These are phyloP conservation scores for Saksenaea vasiformis DNA, from an alignment of 371 early-diverging fungal genomes.

Conservation along the genomic window DNA sequence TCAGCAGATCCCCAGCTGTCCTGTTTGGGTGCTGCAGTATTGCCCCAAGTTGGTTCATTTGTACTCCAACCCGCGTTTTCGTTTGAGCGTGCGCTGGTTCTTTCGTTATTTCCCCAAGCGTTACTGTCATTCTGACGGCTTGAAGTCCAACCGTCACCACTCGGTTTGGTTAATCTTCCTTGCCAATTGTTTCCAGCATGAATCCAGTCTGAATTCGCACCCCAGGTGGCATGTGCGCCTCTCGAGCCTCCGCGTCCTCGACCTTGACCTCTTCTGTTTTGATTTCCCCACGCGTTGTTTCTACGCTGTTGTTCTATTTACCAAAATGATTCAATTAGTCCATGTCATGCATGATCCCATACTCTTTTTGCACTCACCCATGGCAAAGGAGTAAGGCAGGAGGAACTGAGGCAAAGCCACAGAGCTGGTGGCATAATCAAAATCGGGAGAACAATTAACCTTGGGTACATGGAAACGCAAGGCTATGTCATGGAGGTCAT, in stretches of 20 bases:
- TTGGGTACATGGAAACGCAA: no score
- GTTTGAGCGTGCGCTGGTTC: neutral
- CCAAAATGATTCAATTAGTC: no score
- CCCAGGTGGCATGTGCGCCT: neutral
- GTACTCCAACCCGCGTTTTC: neutral
- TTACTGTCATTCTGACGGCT: neutral
- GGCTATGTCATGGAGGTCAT: no score
- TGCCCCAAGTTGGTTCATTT: neutral
- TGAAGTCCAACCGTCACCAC: neutral
- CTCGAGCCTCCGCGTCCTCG: neutral
- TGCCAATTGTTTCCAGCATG: neutral
- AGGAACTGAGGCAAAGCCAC: no score
- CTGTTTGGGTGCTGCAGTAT: neutral
- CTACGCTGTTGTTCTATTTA: neutral
- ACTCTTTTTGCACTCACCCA: no score
- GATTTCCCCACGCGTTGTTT: neutral
- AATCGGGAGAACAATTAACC: no score
- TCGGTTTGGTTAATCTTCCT: neutral
- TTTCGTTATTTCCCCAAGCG: neutral
- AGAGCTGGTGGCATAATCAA: no score
- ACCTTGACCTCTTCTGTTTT: neutral
- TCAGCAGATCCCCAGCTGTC: neutral
- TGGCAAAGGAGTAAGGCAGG: no score
- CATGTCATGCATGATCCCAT: no score
- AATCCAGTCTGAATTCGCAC: neutral